Evolutionary conservation across 192 early-diverging fungal genomes (phyloP), one percentile per base, ranked within the genome.

Genomic region (Chytriomyces confervae): DNA sequence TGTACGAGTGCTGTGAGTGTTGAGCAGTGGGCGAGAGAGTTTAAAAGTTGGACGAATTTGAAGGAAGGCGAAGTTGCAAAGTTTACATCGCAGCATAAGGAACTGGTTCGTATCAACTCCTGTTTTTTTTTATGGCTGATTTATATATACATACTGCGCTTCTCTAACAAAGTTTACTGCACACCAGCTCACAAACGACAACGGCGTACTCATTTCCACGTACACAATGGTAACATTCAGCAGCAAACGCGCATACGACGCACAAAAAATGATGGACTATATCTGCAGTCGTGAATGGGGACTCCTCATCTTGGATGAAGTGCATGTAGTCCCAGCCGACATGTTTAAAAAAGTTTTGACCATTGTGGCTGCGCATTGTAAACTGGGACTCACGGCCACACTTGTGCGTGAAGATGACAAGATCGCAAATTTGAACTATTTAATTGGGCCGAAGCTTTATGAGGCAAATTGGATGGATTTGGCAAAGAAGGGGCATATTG

Each of bases 401-500:
- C 86, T 99, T 36, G 98, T 99, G 43, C 89, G 97, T 76, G 98
- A 98, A 82, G 98, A 99, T 82, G 94, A 98, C 76, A 97, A 98
- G 83, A 99, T 99, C 82, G 91, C 91, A 73, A 95, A 95, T 78
- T 84, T 99, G 62, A 98, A 98, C 83, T 99, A 96, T 78, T 86
- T 99, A 76, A 98, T 99, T 77, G 98, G 97, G 18, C 98, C 98
- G 18, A 99, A 99, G 84, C 86, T 99, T 61, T 99, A 95, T 84
- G 98, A 99, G 81, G 98, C 98, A 16, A 99, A 99, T 80, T 99
- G 98, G 98, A 94, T 98, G 95, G 98, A 99, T 79, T 80, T 99
- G 69, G 95, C 96, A n/a, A 92, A 89, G 44, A 90, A 93, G 80
- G 98, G 98, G 43, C 95, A 96, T 79, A 99, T 99, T 88, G 98